These are phyloP conservation scores for Arabidopsis hybrid DNA, from an alignment of 441 rosid genomes.

Conservation along the genomic window DNA sequence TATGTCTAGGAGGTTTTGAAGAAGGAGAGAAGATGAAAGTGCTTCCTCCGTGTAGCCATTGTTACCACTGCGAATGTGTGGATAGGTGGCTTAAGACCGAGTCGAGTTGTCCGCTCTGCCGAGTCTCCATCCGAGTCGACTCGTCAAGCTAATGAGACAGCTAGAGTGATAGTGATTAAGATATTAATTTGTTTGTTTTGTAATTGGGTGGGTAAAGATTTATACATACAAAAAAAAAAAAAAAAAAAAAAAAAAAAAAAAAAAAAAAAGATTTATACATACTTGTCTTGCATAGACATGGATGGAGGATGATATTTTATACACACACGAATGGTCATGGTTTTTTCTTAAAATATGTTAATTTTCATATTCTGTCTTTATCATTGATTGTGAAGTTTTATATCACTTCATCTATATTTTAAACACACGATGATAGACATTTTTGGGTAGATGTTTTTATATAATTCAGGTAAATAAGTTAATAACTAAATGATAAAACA, in stretches of 20 bases:
- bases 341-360: not conserved
- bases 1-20: conserved; percentile 47
- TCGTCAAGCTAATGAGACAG: conserved; percentile 22
- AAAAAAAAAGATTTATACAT: conserved; percentile 16
- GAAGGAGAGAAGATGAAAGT: conserved; percentile 52
- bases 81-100: conserved; percentile 54
- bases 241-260: no score
- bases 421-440: not conserved
- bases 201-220: conserved; percentile 1
- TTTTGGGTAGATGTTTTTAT: not conserved
- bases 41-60: conserved; percentile 54
- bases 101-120: conserved; percentile 57
- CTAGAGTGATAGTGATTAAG: conserved; percentile 38
- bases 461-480: no score
- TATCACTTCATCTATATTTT: conserved; percentile 11
- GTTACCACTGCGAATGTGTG: conserved; percentile 53
- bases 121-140: conserved; percentile 46
- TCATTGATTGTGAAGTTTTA: conserved; percentile 18
- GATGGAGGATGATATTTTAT: not conserved
- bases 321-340: conserved; percentile 25
- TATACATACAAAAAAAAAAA: no score
- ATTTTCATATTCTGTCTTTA: conserved; percentile 4
- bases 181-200: conserved; percentile 16
- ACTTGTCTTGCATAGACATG: not conserved
- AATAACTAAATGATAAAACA: not conserved